phyloP scores from a whole-genome alignment of 305 asterid species.

The Fraxinus baroniana region DNA sequence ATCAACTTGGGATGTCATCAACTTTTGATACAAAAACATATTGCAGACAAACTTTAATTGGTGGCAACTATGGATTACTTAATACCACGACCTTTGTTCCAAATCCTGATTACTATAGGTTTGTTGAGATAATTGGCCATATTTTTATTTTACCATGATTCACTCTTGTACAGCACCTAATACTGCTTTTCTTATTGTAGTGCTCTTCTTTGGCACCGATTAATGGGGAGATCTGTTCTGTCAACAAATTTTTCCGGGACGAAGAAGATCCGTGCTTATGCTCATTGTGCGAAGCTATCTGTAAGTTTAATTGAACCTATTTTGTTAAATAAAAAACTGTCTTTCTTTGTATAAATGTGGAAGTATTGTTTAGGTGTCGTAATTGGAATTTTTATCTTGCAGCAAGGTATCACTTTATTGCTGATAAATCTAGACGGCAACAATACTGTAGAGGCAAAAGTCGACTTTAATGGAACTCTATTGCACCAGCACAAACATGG shows the following conservation, averaged over 20 bases:
- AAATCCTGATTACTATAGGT: conserved; percentile 22
- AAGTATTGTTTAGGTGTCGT: not conserved
- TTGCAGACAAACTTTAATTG: conserved; percentile 19
- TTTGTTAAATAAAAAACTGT: not conserved
- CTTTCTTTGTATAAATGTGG: not conserved
- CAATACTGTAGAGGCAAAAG: conserved; percentile 26
- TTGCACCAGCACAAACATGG: not conserved
- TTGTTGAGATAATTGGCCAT: not conserved
- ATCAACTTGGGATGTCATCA: conserved; percentile 22
- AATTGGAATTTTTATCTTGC: conserved; percentile 22
- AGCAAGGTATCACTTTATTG: conserved; percentile 44
- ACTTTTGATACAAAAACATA: conserved; percentile 13
- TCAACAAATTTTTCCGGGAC: conserved; percentile 41
- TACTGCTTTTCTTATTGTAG: conserved; percentile 22
- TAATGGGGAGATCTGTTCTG: conserved; percentile 48
- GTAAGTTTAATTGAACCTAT: conserved; percentile 28
- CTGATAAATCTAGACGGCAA: conserved; percentile 46
- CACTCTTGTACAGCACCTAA: not conserved
- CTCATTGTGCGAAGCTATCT: conserved; percentile 54
- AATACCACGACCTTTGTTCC: conserved; percentile 15
- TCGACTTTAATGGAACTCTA: conserved; percentile 21
- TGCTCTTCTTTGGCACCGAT: conserved; percentile 56
- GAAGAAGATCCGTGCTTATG: conserved; percentile 42
- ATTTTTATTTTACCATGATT: not conserved
- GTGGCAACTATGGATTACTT: conserved; percentile 20